phyloP scores from a whole-genome alignment of 495 filamentous ascomycete genomes.

The Talaromyces adpressus region DNA sequence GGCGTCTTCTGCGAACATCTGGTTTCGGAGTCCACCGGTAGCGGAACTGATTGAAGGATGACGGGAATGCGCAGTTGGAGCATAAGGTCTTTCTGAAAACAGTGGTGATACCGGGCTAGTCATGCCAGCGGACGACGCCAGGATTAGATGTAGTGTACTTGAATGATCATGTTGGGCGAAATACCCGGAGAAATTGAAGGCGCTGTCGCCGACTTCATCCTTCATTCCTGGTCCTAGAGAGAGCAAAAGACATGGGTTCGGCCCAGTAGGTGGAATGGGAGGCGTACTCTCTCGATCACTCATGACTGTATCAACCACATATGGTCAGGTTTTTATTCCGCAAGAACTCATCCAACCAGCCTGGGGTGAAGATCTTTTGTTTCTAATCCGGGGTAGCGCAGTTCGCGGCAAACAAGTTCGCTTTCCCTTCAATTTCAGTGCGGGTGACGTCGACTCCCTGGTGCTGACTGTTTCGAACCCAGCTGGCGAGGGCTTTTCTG shows the following conservation, averaged over 20 bases:
- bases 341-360: constrained; percentile 96
- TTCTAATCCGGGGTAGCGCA: constrained; percentile 10
- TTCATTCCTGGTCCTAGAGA: constrained; percentile 61
- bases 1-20: constrained; percentile 69
- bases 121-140: constrained; percentile 65
- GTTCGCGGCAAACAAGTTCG: constrained; percentile 73
- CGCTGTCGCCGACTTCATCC: constrained; percentile 39
- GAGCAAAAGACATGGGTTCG: constrained; percentile 57
- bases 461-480: too few species aligned
- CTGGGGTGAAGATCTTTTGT: constrained; percentile 62
- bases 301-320: constrained; percentile 51
- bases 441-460: constrained; percentile 67
- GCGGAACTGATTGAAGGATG: constrained; percentile 46
- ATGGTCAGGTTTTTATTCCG: constrained; percentile 74
- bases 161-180: constrained; percentile 50
- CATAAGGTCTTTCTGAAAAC: constrained; percentile 67
- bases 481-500: too few species aligned
- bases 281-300: constrained; percentile 55
- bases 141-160: constrained; percentile 49
- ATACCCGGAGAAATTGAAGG: constrained; percentile 38
- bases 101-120: constrained; percentile 83
- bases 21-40: constrained; percentile 72
- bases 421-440: constrained; percentile 80
- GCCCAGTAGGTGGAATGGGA: constrained; percentile 59
- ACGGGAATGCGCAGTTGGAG: constrained; percentile 56